phyloP scores from a whole-genome alignment of 2,329 filamentous ascomycete genomes.

The Colletotrichum sp. region DNA sequence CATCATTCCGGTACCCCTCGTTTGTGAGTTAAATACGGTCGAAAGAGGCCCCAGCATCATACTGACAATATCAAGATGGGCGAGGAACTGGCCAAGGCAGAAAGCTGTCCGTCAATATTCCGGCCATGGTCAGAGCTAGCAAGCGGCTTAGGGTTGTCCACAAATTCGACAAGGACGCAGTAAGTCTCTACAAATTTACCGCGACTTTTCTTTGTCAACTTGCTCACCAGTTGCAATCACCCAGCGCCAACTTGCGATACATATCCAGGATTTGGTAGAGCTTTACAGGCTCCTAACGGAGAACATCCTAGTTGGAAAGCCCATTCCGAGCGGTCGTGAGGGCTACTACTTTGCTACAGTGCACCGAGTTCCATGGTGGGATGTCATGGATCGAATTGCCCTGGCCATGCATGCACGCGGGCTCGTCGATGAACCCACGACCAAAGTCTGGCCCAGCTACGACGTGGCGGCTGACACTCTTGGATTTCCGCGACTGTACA shows the following conservation, averaged over 20 bases:
- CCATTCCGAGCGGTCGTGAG: slow-evolving; percentile 30
- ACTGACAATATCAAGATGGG: slow-evolving; percentile 31
- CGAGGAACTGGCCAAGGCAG: slow-evolving; percentile 35
- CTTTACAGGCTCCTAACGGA: slow-evolving; percentile 32
- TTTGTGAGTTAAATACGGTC: slow-evolving; percentile 26
- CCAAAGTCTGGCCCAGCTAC: slow-evolving; percentile 32
- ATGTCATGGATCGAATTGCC: slow-evolving; percentile 31
- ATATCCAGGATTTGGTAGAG: slow-evolving; percentile 35
- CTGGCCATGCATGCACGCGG: slow-evolving; percentile 29
- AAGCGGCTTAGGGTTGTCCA: slow-evolving; percentile 31
- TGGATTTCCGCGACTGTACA: slow-evolving; percentile 30
- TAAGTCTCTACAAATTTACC: slow-evolving; percentile 22
- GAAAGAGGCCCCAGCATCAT: not conserved
- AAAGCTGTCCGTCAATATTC: slow-evolving; percentile 37
- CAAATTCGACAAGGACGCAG: slow-evolving; percentile 36
- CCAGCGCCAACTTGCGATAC: slow-evolving; percentile 28
- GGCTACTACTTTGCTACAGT: slow-evolving; percentile 39
- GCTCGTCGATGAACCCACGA: slow-evolving; percentile 28
- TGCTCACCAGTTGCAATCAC: not conserved
- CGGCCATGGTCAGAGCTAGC: slow-evolving; percentile 31
- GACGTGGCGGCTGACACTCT: slow-evolving; percentile 34
- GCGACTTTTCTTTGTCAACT: not conserved
- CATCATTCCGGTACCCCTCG: slow-evolving; percentile 30
- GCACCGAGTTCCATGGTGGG: slow-evolving; percentile 33
- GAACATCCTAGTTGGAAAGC: slow-evolving; percentile 31